Evolutionary conservation across 2,329 filamentous ascomycete genomes (phyloP).

Genomic region (Furcasterigmium sp.): DNA sequence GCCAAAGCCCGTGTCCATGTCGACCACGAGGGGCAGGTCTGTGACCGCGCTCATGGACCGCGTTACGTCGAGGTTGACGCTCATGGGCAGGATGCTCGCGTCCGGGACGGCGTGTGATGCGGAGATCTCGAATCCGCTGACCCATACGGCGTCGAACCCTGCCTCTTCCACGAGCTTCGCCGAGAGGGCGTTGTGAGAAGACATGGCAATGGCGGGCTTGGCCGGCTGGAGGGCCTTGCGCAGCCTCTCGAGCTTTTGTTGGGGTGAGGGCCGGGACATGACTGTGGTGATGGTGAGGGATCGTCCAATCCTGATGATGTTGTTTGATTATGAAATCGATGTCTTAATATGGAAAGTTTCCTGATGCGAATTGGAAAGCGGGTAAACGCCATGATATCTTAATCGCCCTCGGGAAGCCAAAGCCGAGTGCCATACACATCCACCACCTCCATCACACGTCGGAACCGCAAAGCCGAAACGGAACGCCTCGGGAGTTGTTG

Average conservation of each 20-base stretch:
- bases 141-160: constrained; percentile 10
- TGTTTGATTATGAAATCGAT: no score
- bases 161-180: constrained; percentile 5
- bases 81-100: constrained; percentile 8
- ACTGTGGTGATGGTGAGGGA: no score
- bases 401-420: no score
- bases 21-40: constrained; percentile 4
- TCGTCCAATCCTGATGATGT: no score
- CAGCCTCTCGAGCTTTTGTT: neutral
- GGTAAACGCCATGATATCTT: no score
- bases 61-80: constrained; percentile 4
- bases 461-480: no score
- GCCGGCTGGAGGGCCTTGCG: neutral
- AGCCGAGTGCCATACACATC: no score
- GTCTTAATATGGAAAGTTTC: no score
- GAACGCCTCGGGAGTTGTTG: no score
- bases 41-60: constrained; percentile 1
- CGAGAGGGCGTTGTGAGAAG: neutral
- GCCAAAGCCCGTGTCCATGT: constrained; percentile 6
- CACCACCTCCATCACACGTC: no score
- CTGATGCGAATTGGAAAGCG: no score
- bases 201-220: neutral
- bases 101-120: constrained; percentile 10
- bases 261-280: no score
- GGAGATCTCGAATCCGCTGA: constrained; percentile 11